Percentiles rank a stretch among this genome's conserved stretches.
phyloP scores from a whole-genome alignment of 192 early-diverging fungal genomes.

The Coemansia sp. region DNA sequence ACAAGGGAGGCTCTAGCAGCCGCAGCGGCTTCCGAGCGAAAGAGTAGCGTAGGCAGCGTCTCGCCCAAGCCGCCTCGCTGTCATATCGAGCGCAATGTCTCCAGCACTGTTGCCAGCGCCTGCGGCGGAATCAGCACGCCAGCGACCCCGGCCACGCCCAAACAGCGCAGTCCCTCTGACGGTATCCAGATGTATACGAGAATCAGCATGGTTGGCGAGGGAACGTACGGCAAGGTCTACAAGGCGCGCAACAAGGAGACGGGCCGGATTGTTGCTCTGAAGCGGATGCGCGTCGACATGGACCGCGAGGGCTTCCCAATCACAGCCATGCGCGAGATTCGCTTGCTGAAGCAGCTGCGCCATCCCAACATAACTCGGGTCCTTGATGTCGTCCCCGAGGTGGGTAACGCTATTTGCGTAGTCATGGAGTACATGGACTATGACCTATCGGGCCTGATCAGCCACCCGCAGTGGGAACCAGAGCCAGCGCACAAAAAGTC shows the following conservation, averaged over 20 bases:
- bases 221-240: slow-evolving; percentile 85
- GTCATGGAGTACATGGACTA: slow-evolving; percentile 90
- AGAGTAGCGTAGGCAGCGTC: background rate
- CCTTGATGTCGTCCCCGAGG: slow-evolving; percentile 67
- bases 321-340: slow-evolving; percentile 84
- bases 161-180: slow-evolving; percentile 36
- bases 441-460: slow-evolving; percentile 74
- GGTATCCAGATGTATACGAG: slow-evolving; percentile 63
- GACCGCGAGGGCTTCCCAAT: slow-evolving; percentile 86
- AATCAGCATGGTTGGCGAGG: slow-evolving; percentile 78
- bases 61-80: background rate
- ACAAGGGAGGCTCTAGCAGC: background rate
- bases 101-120: background rate
- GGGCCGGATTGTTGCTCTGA: slow-evolving; percentile 72
- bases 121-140: slow-evolving; percentile 23
- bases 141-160: slow-evolving; percentile 45
- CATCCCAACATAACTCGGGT: slow-evolving; percentile 73
- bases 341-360: slow-evolving; percentile 62
- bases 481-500: slow-evolving; percentile 79
- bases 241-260: slow-evolving; percentile 71
- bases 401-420: slow-evolving; percentile 72
- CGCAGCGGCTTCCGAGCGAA: background rate
- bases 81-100: background rate
- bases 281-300: slow-evolving; percentile 75
- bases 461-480: slow-evolving; percentile 68